These are phyloP conservation scores for Calonectria honghensis DNA, from an alignment of 2,329 filamentous ascomycete genomes.

Conservation along the genomic window DNA sequence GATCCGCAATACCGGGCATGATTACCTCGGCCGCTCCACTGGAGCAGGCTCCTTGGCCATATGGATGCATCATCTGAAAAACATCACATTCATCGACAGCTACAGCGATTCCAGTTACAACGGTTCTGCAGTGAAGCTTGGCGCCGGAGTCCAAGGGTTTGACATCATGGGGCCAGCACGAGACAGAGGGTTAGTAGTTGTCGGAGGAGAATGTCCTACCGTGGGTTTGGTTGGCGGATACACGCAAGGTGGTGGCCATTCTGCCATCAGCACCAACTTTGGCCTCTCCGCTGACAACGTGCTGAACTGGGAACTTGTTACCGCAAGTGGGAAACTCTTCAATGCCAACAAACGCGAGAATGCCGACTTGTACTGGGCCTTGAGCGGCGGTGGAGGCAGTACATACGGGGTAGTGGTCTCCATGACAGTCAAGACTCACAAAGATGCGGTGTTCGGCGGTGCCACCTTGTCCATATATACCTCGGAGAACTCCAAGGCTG, in stretches of 20 bases:
- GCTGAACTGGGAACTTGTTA: conserved; percentile 73
- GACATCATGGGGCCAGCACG: conserved; percentile 67
- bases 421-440: conserved; percentile 71
- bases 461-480: conserved; percentile 66
- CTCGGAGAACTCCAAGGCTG: conserved; percentile 56
- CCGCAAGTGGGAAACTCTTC: conserved; percentile 66
- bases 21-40: conserved; percentile 60
- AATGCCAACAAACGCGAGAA: conserved; percentile 68
- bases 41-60: conserved; percentile 62
- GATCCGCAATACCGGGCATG: conserved; percentile 59
- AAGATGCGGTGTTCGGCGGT: conserved; percentile 62
- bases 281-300: conserved; percentile 77
- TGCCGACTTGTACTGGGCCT: conserved; percentile 77
- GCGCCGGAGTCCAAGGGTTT: conserved; percentile 70
- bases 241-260: conserved; percentile 75
- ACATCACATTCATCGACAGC: conserved; percentile 62
- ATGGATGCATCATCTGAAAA: conserved; percentile 64
- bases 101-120: conserved; percentile 66
- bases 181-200: conserved; percentile 58
- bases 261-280: conserved; percentile 68
- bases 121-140: conserved; percentile 71
- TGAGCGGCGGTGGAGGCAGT: conserved; percentile 76
- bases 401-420: conserved; percentile 75
- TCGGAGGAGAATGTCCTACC: conserved; percentile 72
- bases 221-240: conserved; percentile 78